Evolutionary conservation across 805 yeast species (phyloP), one percentile per base, ranked within the genome.

Genomic region (Teunomyces barrocoloradensis): DNA sequence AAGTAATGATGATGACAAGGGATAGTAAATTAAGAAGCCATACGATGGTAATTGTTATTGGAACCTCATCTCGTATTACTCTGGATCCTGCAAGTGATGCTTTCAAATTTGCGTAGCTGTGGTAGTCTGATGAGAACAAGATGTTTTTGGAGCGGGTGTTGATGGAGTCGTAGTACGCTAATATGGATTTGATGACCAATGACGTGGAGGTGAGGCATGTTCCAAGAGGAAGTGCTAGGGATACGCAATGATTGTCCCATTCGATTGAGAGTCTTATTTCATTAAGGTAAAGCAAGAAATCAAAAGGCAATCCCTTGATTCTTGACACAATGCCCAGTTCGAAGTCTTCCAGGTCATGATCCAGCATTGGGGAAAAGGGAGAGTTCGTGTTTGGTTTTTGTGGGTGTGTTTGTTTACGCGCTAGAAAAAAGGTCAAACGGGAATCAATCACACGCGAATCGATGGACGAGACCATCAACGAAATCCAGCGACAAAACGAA

Each of bases 221-320:
- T 2, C 74, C 74, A 9, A 61, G 35, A 0, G 71, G 70, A n/a
- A 69, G 46, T 4, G 71, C 68, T 2, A 65, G 43, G 2, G 65
- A 52, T 4, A 57, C 53, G 21, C 63, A 51, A 46, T 68, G 66
- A 33, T 63, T 65, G 48, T 73, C 76, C 77, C 77, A 73, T 28
- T 71, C 76, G 12, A 73, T 69, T 3, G 74, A 66, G 15, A 65
- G 51, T 18, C 65, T 50, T n/a, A 59, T 32, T 47, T 73, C 78
- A 46, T 72, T 68, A 42, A 67, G 25, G 45, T 61, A 65, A 5
- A 73, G 59, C 42, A 63, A 61, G 27, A 66, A 46, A 43, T 73
- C 78, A 34, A 69, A 64, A 4, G 78, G 78, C 27, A 49, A 39
- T 13, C 52, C 41, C 48, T 57, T 60, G 43, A 72, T 56, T 45